Conservation (phyloP, 192 early-diverging fungal genomes). For the Chytriomyces hyalinus region DNA sequence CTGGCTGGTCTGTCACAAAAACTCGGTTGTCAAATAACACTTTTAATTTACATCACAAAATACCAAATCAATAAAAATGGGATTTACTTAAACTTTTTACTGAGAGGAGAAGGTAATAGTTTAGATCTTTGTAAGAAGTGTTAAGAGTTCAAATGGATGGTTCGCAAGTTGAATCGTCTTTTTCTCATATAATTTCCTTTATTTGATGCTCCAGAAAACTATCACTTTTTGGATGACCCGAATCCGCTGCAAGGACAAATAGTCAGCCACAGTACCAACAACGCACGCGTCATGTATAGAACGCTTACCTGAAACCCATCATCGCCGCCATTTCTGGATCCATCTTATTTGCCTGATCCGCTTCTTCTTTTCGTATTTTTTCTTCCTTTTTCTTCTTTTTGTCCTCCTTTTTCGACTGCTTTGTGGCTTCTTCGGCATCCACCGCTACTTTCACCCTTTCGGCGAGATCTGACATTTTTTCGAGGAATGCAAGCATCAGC, state of each 20-base stretch:
- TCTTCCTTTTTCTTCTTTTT: slow-evolving; percentile 64
- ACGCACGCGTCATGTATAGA: too few species aligned
- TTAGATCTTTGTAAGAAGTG: background rate
- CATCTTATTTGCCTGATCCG: slow-evolving; percentile 45
- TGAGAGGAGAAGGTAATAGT: background rate
- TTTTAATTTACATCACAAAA: background rate
- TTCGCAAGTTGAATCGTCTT: background rate
- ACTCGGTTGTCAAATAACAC: too few species aligned
- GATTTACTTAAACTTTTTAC: background rate
- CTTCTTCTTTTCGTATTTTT: slow-evolving; percentile 33
- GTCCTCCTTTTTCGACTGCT: slow-evolving; percentile 53
- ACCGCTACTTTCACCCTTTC: slow-evolving; percentile 67
- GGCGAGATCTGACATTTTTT: slow-evolving; percentile 61
- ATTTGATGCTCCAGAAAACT: background rate
- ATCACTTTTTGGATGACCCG: slow-evolving; percentile 25
- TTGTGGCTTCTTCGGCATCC: slow-evolving; percentile 73
- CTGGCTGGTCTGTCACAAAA: too few species aligned
- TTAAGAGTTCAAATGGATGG: background rate
- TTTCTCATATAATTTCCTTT: background rate
- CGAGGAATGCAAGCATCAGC: background rate
- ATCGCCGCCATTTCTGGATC: slow-evolving; percentile 72
- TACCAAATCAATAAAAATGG: background rate
- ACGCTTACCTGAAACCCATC: slow-evolving; percentile 67
- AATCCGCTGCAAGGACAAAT: slow-evolving; percentile 20
- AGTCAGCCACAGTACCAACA: too few species aligned